These are phyloP conservation scores for Saturnispora dispora DNA, from an alignment of 805 yeast species.

Conservation along the genomic window DNA sequence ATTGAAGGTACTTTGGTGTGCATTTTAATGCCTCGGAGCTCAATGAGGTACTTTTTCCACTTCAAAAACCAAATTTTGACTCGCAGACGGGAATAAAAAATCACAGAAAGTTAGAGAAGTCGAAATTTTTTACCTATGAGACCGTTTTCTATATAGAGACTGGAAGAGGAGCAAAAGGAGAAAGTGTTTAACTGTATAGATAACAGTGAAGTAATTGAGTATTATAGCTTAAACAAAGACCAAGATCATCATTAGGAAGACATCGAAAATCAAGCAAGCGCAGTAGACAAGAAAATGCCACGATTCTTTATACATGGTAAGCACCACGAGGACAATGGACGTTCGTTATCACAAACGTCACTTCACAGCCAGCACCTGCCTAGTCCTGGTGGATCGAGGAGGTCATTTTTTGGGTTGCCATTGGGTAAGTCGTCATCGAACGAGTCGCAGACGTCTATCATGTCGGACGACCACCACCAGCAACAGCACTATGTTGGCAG, in stretches of 20 bases:
- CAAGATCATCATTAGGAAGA: background rate
- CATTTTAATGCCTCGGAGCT: background rate
- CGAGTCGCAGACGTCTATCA: constrained; percentile 19
- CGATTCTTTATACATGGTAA: constrained; percentile 12
- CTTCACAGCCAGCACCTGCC: constrained; percentile 8
- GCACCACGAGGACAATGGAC: constrained; percentile 5
- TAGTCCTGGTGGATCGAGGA: constrained; percentile 17
- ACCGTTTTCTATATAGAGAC: background rate
- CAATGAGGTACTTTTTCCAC: constrained; percentile 1
- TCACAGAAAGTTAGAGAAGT: background rate
- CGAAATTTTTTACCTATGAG: background rate
- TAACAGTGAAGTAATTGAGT: background rate
- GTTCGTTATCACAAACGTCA: constrained; percentile 14
- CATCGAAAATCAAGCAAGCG: background rate
- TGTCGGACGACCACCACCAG: constrained; percentile 21
- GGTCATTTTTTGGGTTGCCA: constrained; percentile 25
- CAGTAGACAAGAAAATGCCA: background rate
- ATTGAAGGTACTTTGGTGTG: background rate
- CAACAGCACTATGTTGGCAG: constrained; percentile 3
- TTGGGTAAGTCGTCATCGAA: constrained; percentile 24
- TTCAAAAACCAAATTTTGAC: background rate
- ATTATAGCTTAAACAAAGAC: background rate
- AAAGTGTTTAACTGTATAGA: background rate
- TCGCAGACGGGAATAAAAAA: background rate
- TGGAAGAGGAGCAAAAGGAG: background rate